Conservation (phyloP, 805 yeast species). For the Starmerella potacharoeniae region DNA sequence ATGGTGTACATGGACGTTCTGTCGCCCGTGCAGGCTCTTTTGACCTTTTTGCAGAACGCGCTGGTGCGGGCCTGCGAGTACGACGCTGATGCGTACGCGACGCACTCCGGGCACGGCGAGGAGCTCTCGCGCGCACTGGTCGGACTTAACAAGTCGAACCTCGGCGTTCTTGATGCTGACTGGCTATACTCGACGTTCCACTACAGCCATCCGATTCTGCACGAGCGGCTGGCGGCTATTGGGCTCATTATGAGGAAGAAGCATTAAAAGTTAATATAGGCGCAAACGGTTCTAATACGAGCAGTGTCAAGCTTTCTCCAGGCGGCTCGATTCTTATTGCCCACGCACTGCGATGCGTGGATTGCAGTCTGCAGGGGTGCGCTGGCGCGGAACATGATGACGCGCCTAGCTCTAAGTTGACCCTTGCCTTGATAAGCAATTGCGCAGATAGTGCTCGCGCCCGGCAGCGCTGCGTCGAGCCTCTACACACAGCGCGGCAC, state of each 20-base stretch:
- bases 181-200: conserved; percentile 80
- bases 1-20: conserved; percentile 65
- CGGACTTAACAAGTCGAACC: conserved; percentile 65
- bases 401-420: too few relatives aligned
- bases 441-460: too few relatives aligned
- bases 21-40: conserved; percentile 60
- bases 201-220: conserved; percentile 81
- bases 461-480: too few relatives aligned
- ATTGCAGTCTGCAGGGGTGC: too few relatives aligned
- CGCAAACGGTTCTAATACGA: not conserved
- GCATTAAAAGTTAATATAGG: not conserved
- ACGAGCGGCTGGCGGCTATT: conserved; percentile 77
- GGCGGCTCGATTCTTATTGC: too few relatives aligned
- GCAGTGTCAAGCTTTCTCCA: too few relatives aligned
- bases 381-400: too few relatives aligned
- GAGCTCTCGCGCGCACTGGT: conserved; percentile 64
- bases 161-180: conserved; percentile 80
- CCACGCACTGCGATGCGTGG: too few relatives aligned
- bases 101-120: conserved; percentile 55
- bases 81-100: conserved; percentile 86
- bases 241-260: conserved; percentile 21
- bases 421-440: too few relatives aligned
- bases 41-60: conserved; percentile 55
- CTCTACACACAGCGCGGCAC: too few relatives aligned
- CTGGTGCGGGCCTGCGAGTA: conserved; percentile 80